Evolutionary conservation across 2,329 filamentous ascomycete species (phyloP).

Genomic region (Aschersonia sp.): DNA sequence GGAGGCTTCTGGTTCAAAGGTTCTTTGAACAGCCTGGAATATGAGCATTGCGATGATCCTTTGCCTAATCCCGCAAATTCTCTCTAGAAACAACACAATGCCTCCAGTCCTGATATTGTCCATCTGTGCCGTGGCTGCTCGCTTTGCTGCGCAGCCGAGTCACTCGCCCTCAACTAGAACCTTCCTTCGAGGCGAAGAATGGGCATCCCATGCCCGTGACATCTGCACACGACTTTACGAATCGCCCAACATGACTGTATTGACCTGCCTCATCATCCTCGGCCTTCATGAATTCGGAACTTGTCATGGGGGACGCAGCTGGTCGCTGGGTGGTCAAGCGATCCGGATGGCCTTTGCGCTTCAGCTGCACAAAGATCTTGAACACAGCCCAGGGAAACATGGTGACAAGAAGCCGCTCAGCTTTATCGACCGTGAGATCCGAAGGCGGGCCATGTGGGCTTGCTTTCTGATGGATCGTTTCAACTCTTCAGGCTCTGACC

Average conservation of each 20-base stretch:
- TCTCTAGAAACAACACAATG: conserved; percentile 35
- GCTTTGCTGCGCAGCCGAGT: conserved; percentile 74
- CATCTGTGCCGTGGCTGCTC: conserved; percentile 86
- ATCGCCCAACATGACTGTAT: conserved; percentile 87
- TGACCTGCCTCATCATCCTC: conserved; percentile 78
- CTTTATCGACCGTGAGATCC: conserved; percentile 85
- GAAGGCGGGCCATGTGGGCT: conserved; percentile 92
- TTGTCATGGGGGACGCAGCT: conserved; percentile 88
- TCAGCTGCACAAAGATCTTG: conserved; percentile 82
- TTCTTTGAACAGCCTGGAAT: no score
- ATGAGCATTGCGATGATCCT: no score
- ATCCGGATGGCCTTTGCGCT: conserved; percentile 95
- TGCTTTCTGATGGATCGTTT: conserved; percentile 97
- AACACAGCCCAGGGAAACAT: conserved; percentile 56
- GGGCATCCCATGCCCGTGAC: conserved; percentile 74
- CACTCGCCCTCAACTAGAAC: conserved; percentile 55
- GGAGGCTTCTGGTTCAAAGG: no score
- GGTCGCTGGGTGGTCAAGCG: conserved; percentile 89
- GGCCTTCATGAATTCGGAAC: conserved; percentile 94
- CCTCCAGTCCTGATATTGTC: conserved; percentile 87
- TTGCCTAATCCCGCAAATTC: no score
- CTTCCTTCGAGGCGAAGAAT: conserved; percentile 80
- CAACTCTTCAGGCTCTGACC: conserved; percentile 87
- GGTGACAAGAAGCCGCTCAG: conserved; percentile 55
- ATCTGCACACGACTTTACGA: conserved; percentile 83